Evolutionary conservation across 2,329 filamentous ascomycete genomes (phyloP), one percentile per base, ranked within the genome.

Genomic region (Beauveria medogensis): DNA sequence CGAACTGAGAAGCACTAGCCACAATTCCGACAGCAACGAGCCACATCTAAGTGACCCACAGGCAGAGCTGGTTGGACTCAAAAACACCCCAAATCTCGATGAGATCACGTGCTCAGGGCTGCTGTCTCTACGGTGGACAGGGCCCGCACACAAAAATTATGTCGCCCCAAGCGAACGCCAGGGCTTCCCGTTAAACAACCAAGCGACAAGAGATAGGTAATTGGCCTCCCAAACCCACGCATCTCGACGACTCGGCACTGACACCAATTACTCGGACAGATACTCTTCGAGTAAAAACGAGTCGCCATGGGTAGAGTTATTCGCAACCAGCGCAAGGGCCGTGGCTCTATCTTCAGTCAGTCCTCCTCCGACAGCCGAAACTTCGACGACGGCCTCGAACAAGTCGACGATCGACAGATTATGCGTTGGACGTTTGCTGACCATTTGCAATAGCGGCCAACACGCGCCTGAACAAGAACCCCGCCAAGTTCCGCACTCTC

Each of bases 401-500:
- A 59, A n/a, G 55, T 59, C 60, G 58, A 62, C 65, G 59, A 64
- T 55, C 37, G 34, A 44, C 51, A 28, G 34, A 55, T 22, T 41
- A 3, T 60, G 18, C 20, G n/a, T 28, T 41, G 30, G 43, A 57
- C 30, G 24, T 44, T 65, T 70, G 67, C 73, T 75, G 65, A 75
- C 67, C 53, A 63, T 59, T 58, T 59, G 65, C 64, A 62, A 68
- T 73, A 89, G 86, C 86, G 80, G 86, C 88, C 78, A 85, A 90
- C 82, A 92, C 89, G 80, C 89, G 90, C 80, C 87, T 97, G 76
- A 93, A 94, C 84, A 97, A 97, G 87, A 76, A 75, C 63, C 76
- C 75, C 63, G 78, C 93, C 75, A 90, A 96, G 82, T 97, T 99
- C 89, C 86, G 94, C 80, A 91, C 86, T 72, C 90, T 97, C 86